Base-by-base conservation (phyloP, 441 rosid genomes). In the Hura crepitans region DNA sequence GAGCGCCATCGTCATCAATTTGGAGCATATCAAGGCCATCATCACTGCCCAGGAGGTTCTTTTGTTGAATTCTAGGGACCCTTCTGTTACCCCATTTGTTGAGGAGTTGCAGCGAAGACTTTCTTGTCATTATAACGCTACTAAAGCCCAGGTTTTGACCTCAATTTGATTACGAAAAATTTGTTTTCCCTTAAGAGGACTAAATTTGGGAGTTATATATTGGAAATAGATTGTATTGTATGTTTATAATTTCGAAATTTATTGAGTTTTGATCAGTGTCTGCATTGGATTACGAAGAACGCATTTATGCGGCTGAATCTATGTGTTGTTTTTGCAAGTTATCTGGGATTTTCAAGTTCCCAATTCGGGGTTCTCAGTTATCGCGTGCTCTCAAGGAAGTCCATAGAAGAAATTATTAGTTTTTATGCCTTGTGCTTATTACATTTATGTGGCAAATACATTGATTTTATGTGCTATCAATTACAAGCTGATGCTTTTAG, bases 11-110 rank as follows among this genome's bases (percentile, higher is more conserved):
- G 97, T 91, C 12, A 86, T 93, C 71, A 91, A 91, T 66, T 71
- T 89, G 81, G 98, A 93, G 85, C 92, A 93, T 66, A 86, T 89
- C 15, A 89, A 93, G 85, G 94, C 97, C 18, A 91, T 93, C 62
- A 85, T 88, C 75, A 93, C 94, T 0, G 89, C 96, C 6, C 87
- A 86, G 37, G 96, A 93, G 82, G 96, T 90, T 49, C 70, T 87
- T 73, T 68, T 93, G 76, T 79, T 93, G 68, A 93, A 90, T 72
- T 90, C 92, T 25, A 82, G 81, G 68, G 96, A 90, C 66, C 98
- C 98, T 20, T 81, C 87, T 0, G 96, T 91, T 25, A 68, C 73
- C 22, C 97, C 93, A 0, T 90, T 90, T 57, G 90, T 91, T 62
- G 87, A 85, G 14, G 97, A 93, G 81, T 68, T 91, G 71, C 87